Evolutionary conservation across 2,329 filamentous ascomycete species (phyloP).

Genomic region (Chaetomium strumarium): DNA sequence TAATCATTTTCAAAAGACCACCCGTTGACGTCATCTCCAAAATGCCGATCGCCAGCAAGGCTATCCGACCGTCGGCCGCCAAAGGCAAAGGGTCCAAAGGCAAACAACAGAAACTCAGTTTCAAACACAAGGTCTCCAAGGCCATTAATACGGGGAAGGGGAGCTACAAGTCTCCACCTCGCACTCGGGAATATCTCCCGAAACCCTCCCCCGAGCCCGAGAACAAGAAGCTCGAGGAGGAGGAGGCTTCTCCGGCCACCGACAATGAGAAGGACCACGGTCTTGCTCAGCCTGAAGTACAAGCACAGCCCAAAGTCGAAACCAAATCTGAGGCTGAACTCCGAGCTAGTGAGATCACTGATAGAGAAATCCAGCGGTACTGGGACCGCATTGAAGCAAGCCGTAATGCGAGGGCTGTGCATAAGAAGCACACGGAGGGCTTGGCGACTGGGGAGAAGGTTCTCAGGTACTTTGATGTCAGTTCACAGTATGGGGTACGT

Average conservation of each 20-base stretch:
- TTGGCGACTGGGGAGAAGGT: slow-evolving; percentile 76
- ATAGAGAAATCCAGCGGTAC: slow-evolving; percentile 67
- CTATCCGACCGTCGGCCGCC: slow-evolving; percentile 32
- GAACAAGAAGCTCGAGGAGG: slow-evolving; percentile 15
- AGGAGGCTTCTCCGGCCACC: background rate
- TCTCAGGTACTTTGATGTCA: slow-evolving; percentile 86
- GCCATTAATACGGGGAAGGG: slow-evolving; percentile 39
- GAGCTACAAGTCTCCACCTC: slow-evolving; percentile 29
- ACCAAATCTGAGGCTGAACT: slow-evolving; percentile 24
- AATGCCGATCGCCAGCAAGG: slow-evolving; percentile 48
- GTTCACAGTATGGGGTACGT: slow-evolving; percentile 84
- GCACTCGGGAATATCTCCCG: slow-evolving; percentile 30
- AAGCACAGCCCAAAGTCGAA: slow-evolving; percentile 1
- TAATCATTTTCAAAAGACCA: background rate
- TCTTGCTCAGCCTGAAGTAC: background rate
- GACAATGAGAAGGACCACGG: background rate
- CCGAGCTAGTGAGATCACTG: slow-evolving; percentile 46
- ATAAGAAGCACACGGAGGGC: slow-evolving; percentile 55
- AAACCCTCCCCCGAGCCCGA: slow-evolving; percentile 10
- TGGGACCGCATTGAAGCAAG: slow-evolving; percentile 68
- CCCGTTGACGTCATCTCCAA: slow-evolving; percentile 18
- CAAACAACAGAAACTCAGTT: slow-evolving; percentile 53
- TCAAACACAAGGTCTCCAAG: slow-evolving; percentile 54
- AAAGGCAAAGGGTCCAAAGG: too few relatives aligned
- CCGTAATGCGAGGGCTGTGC: slow-evolving; percentile 64